A percentile compares a stretch with the other conserved stretches of the same genome.
Conservation (phyloP, 306 rosid species). For the Vicia sativa region DNA sequence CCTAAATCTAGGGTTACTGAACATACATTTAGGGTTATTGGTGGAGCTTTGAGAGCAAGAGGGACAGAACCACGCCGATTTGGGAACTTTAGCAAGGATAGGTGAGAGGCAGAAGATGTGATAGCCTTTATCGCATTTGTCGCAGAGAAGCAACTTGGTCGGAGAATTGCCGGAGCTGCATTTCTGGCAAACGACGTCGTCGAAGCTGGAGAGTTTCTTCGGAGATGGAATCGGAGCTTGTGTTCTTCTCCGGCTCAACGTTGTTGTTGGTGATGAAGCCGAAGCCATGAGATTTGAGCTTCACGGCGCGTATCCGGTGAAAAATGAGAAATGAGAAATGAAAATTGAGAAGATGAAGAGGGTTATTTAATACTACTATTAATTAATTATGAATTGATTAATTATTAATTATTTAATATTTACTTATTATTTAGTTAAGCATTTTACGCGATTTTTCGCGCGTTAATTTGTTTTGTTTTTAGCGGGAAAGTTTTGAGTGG, state of each 20-base stretch:
- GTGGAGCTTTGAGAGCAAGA: conserved; percentile 49
- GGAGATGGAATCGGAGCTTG: conserved; percentile 57
- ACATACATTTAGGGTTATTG: conserved; percentile 55
- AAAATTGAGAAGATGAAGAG: background rate
- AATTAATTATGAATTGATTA: background rate
- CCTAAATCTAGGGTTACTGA: background rate
- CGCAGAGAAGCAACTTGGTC: conserved; percentile 74
- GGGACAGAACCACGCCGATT: conserved; percentile 74
- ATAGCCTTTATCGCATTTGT: conserved; percentile 69
- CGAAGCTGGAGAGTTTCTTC: conserved; percentile 30
- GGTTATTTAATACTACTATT: background rate
- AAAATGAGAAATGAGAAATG: background rate
- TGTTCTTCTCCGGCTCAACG: conserved; percentile 60
- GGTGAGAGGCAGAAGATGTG: conserved; percentile 84
- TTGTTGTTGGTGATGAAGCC: conserved; percentile 22
- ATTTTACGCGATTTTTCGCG: background rate
- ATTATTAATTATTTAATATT: too few relatives aligned
- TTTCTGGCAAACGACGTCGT: conserved; percentile 48
- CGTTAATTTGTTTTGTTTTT: background rate
- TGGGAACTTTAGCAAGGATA: conserved; percentile 69
- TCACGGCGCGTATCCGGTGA: background rate
- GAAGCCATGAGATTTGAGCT: conserved; percentile 28
- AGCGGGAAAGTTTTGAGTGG: background rate
- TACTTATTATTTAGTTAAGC: too few relatives aligned
- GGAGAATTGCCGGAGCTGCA: conserved; percentile 69